Percentiles rank a stretch among this genome's conserved stretches.
Conservation (phyloP, 129 eudicot genomes). For the Gnaphalium uliginosum region DNA sequence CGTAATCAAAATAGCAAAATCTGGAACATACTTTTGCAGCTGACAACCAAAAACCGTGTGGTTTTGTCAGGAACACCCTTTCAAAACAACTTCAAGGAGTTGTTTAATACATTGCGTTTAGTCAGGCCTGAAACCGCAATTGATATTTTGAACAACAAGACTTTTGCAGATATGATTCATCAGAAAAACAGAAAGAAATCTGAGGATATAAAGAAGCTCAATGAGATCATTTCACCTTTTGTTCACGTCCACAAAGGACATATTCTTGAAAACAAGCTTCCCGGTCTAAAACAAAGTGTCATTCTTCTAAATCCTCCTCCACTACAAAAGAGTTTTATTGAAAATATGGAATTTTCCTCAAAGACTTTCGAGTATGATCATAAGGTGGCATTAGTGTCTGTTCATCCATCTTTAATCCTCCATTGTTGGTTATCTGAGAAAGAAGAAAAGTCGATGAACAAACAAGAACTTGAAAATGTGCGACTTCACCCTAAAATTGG, state of each 20-base stretch:
- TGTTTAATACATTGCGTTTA: conserved; percentile 50
- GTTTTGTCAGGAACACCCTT: conserved; percentile 77
- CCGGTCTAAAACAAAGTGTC: conserved; percentile 43
- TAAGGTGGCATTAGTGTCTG: conserved; percentile 46
- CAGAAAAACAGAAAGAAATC: not conserved
- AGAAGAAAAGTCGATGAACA: conserved; percentile 5
- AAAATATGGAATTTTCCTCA: not conserved
- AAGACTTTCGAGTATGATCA: conserved; percentile 38
- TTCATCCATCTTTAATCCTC: conserved; percentile 48
- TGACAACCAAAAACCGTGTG: conserved; percentile 50
- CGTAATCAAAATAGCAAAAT: conserved; percentile 48
- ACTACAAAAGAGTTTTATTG: conserved; percentile 38
- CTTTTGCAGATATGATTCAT: conserved; percentile 30
- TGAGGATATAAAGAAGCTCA: conserved; percentile 39
- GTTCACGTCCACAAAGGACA: conserved; percentile 56
- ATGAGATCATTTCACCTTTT: conserved; percentile 49
- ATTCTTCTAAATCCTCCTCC: conserved; percentile 44
- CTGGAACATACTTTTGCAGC: conserved; percentile 46
- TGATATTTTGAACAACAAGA: conserved; percentile 24
- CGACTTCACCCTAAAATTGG: conserved; percentile 33
- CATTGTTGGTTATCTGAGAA: conserved; percentile 18
- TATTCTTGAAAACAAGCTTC: conserved; percentile 48
- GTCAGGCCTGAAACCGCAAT: conserved; percentile 49
- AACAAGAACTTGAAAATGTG: not conserved
- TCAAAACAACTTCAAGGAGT: conserved; percentile 70